Base-by-base conservation (phyloP, 2,329 filamentous ascomycete species). In the Bipolaris gigantea region DNA sequence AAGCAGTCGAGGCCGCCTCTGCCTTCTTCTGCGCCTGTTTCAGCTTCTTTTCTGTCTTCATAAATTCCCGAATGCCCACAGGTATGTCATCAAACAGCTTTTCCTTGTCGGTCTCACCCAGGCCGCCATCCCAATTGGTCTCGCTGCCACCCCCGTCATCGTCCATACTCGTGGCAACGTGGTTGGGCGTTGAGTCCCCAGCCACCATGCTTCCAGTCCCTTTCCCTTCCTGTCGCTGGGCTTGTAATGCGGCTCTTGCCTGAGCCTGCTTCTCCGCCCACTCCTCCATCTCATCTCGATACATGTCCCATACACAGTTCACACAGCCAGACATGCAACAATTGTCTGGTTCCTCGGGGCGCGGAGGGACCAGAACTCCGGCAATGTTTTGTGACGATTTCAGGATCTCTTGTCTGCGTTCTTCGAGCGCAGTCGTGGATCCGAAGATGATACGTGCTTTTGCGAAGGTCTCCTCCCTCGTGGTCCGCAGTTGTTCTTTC, bases 241-340 rank as follows among this genome's bases (percentile, higher is more conserved):
- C 69, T 30, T 71, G 66, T 55, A 87, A 64, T 40, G 81, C 81
- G 33, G 70, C 70, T 64, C 86, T 83, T 1, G 90, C 91, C 67
- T 88, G 82, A 4, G 80, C 77, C 33, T 82, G 84, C 54, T 85
- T 83, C 13, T 79, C 77, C 4, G 87, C 88, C 90, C 92, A 97
- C 53, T 90, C 89, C 73, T 97, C 92, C 76, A 97, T 82, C 48
- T 97, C 94, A 62, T 99, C 93, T 8, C 92, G 83, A 75, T 87
- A 97, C 48, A 85, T 81, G 66, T 97, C 92, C 92, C 92, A 97
- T 2, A 97, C 94, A 74, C 94, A 99, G 73, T 97, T 92, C 44
- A 96, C 93, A 72, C 94, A 99, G 3, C 94, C 94, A 69, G 90
- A 94, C 94, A 99, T 99, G 76, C 94, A 99, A 81, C 94, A 99